Evolutionary conservation across 176 grass and related monocot genomes (phyloP), one percentile per base, ranked within the genome.

Genomic region (Triticum turgidum): DNA sequence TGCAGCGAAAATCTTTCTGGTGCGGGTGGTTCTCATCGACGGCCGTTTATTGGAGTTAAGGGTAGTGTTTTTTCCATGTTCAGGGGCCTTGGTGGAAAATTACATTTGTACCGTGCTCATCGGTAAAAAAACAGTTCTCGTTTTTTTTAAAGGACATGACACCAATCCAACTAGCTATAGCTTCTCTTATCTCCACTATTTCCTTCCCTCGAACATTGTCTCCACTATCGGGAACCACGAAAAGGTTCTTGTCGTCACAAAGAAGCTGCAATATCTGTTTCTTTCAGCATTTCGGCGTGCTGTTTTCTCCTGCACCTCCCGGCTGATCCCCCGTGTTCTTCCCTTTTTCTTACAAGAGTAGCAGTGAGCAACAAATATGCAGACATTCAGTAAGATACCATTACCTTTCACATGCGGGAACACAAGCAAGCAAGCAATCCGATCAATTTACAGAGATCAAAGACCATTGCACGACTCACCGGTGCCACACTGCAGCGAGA

Each of bases 341-440:
- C 49, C 49, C 14, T 15, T 44, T 44, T 44, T 44, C 42, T 44
- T 44, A 11, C 42, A 44, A 11, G 2, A 24, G 10, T 56, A n/a
- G 30, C 59, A 67, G 14, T 82, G 54, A 74, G 69, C 29, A 11
- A 15, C 3, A 82, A 82, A 17, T 33, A 69, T 22, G 21, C 11
- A 56, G 15, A 21, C 11, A 88, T 69, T 82, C 74, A 84, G 37
- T 3, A 89, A 83, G 77, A 15, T 30, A 35, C 15, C 7, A 61
- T 21, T 62, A 18, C 65, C 15, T 70, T 45, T 14, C 17, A 59
- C 33, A 37, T 47, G 17, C 33, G 27, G 20, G 49, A 61, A 86
- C 61, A 61, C 12, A 69, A 41, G 61, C 9, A 59, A 24, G 41
- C 5, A 68, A 56, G 69, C 69, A 65, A 32, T 56, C 61, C 4